Base-by-base conservation (phyloP, 2,329 filamentous ascomycete genomes). In the Dryadomyces quercus-mongolicae region DNA sequence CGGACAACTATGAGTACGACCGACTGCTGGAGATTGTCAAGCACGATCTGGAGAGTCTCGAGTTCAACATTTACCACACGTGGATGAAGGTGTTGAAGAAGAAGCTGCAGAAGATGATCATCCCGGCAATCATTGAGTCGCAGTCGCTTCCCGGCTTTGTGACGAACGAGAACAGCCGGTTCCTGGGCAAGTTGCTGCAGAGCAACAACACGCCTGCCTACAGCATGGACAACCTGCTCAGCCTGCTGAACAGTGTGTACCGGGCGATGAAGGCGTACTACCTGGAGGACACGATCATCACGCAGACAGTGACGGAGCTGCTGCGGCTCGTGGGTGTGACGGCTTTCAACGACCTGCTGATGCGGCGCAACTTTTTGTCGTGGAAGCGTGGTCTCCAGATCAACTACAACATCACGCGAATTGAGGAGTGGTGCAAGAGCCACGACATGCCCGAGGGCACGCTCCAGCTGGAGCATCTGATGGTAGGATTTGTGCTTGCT, bases 61-160 rank as follows among this genome's bases (percentile, higher is more conserved):
- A 98, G 72, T 98, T 98, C 77, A 98, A 98, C 75, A 98, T 98
- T 64, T 98, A 98, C 72, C 93, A 98, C 72, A 98, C 93, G 25
- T 98, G 93, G 93, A 98, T 98, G 93, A 98, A 98, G 78, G 88
- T 96, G 55, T 75, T 98, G 65, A 98, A 98, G 81, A 96, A 96
- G 82, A 95, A 95, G 74, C 79, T 98, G 59, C 89, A 94, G 65
- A 97, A 97, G 80, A 98, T 98, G 93, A 94, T 98, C 65, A 95
- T 98, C 53, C 93, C 93, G 1, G 93, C 93, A 54, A 98, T 98
- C 68, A 98, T 98, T 65, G 93, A 98, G 70, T 97, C 92, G 49
- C 93, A 98, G 70, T 97, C 93, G 22, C 82, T 98, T 58, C 93
- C 93, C 52, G 93, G 93, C 62, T 98, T 98, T 69, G 93, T 98